These are phyloP conservation scores for Pluteus cervinus DNA, from an alignment of 768 basidiomycete genomes.

Conservation along the genomic window DNA sequence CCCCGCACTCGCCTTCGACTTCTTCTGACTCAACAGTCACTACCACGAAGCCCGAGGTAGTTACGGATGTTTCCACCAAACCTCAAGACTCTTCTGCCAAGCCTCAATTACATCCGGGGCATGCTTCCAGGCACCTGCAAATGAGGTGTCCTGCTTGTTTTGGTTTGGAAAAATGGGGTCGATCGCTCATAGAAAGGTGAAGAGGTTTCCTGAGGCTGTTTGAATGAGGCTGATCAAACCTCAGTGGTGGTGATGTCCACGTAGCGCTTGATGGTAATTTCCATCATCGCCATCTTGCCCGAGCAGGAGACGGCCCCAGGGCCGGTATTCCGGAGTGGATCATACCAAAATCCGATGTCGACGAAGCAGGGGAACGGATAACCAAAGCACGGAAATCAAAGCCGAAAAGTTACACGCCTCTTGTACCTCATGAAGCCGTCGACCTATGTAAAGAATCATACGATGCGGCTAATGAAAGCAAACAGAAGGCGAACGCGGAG, in stretches of 20 bases:
- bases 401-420: neutral
- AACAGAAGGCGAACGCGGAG: slow-evolving; percentile 16
- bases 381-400: slow-evolving; percentile 12
- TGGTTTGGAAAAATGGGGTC: slow-evolving; percentile 13
- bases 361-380: slow-evolving; percentile 23
- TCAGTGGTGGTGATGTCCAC: slow-evolving; percentile 31
- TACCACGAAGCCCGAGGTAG: no score
- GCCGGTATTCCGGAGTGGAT: slow-evolving; percentile 25
- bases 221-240: no score
- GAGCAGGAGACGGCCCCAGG: no score
- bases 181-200: no score
- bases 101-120: neutral
- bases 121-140: neutral
- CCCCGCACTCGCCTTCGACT: no score
- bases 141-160: slow-evolving; percentile 26
- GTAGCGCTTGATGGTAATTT: slow-evolving; percentile 33
- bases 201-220: no score
- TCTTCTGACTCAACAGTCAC: no score
- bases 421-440: slow-evolving; percentile 26
- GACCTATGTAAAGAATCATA: slow-evolving; percentile 27
- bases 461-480: slow-evolving; percentile 24
- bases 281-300: slow-evolving; percentile 25
- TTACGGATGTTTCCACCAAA: no score
- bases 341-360: slow-evolving; percentile 26
- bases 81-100: no score